Conservation (phyloP, 139 green algal genomes). For the Picochlorum sp. region DNA sequence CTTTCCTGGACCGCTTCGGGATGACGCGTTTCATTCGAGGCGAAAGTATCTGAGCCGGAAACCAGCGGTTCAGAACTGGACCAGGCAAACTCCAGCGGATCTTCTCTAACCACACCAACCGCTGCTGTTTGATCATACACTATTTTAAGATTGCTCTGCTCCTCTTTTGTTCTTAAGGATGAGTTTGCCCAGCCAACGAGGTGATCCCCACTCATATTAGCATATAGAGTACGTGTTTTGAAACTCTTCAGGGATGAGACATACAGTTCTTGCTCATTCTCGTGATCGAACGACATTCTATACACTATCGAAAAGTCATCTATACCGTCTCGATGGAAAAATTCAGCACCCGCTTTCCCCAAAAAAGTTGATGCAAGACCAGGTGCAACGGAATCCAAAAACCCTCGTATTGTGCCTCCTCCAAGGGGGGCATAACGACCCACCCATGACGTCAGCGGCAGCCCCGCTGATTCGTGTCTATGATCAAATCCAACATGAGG, state of each 20-base stretch:
- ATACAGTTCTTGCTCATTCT: background rate
- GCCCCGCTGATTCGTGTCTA: slow-evolving; percentile 38
- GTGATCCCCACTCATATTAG: slow-evolving; percentile 60
- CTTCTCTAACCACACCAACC: slow-evolving; percentile 48
- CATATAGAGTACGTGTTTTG: slow-evolving; percentile 52
- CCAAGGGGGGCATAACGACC: background rate
- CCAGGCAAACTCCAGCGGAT: slow-evolving; percentile 28
- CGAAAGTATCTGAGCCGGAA: background rate
- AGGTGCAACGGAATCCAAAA: background rate
- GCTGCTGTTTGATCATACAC: background rate
- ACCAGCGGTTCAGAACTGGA: background rate
- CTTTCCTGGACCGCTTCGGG: background rate
- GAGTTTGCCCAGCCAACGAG: slow-evolving; percentile 75
- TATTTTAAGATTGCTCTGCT: slow-evolving; percentile 32
- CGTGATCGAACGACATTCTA: background rate
- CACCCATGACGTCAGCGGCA: slow-evolving; percentile 15
- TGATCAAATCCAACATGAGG: slow-evolving; percentile 62
- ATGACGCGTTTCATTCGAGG: background rate
- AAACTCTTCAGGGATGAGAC: slow-evolving; percentile 59
- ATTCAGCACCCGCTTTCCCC: slow-evolving; percentile 20
- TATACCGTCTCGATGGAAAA: slow-evolving; percentile 37
- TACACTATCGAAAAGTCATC: background rate
- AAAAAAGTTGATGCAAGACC: background rate
- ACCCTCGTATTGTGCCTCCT: background rate
- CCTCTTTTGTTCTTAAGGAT: slow-evolving; percentile 38